Conservation (phyloP, 1,284 basidiomycete species). For the Ceratobasidium sp. region DNA sequence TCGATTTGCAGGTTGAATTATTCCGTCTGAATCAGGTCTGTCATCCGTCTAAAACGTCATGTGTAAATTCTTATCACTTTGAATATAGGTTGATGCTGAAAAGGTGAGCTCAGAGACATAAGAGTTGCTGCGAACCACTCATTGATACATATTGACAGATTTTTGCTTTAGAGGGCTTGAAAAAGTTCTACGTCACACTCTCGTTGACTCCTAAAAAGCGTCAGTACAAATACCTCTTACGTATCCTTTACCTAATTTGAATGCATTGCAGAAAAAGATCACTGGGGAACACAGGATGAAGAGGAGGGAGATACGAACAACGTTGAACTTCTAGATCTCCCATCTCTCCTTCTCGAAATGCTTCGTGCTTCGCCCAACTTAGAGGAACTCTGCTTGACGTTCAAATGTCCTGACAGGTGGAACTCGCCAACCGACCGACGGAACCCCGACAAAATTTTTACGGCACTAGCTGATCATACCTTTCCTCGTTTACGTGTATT, state of each 20-base stretch:
- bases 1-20: too few species aligned
- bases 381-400: neutral
- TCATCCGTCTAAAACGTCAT: too few species aligned
- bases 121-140: neutral
- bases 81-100: too few species aligned
- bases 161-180: constrained; percentile 1
- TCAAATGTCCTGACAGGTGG: neutral
- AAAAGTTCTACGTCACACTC: neutral
- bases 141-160: neutral
- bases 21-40: too few species aligned
- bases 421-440: neutral
- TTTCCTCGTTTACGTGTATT: constrained; percentile 9
- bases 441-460: neutral
- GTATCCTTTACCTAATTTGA: too few species aligned
- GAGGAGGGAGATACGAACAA: too few species aligned
- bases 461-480: neutral
- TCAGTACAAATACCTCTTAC: neutral
- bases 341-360: neutral
- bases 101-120: too few species aligned
- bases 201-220: neutral
- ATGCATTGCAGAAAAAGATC: too few species aligned
- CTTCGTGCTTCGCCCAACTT: neutral
- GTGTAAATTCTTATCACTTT: too few species aligned
- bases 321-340: neutral
- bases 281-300: too few species aligned